Evolutionary conservation across 371 early-diverging fungal species (phyloP).

Genomic region (Dipsacomyces acuminosporus): DNA sequence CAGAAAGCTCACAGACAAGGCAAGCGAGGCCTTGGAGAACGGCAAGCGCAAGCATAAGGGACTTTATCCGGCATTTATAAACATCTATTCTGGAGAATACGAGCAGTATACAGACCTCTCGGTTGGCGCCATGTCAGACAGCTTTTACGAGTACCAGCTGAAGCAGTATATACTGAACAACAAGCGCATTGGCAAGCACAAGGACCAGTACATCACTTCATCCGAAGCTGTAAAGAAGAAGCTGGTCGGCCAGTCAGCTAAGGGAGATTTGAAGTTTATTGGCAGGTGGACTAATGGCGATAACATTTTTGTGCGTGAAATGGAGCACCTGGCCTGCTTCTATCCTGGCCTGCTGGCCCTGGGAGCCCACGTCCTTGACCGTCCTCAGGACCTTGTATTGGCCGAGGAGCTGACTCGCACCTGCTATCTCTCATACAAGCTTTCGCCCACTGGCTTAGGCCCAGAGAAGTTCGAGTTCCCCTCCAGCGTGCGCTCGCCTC

Average conservation of each 20-base stretch:
- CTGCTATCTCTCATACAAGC: conserved; percentile 60
- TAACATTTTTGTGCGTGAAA: conserved; percentile 21
- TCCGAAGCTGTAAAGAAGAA: conserved; percentile 67
- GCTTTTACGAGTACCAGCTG: conserved; percentile 91
- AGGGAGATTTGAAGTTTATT: conserved; percentile 12
- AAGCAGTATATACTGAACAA: conserved; percentile 81
- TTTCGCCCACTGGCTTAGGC: conserved; percentile 31
- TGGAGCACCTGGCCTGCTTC: conserved; percentile 95
- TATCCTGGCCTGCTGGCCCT: conserved; percentile 80
- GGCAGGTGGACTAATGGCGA: conserved; percentile 6
- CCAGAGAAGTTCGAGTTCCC: conserved; percentile 51
- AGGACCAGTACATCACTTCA: conserved; percentile 65
- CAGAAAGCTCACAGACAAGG: conserved; percentile 15
- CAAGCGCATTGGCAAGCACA: conserved; percentile 59
- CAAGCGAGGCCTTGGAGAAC: conserved; percentile 19
- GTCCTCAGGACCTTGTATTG: conserved; percentile 35
- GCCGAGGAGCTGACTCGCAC: conserved; percentile 47
- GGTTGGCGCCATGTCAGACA: conserved; percentile 83
- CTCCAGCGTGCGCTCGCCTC: conserved; percentile 55
- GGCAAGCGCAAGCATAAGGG: conserved; percentile 52
- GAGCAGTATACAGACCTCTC: conserved; percentile 48
- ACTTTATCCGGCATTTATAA: conserved; percentile 70
- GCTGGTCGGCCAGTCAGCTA: conserved; percentile 52
- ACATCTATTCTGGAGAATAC: conserved; percentile 36
- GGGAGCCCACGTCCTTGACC: conserved; percentile 35